Conservation (phyloP, 1,284 basidiomycete genomes). For the Trichosporon sp. region DNA sequence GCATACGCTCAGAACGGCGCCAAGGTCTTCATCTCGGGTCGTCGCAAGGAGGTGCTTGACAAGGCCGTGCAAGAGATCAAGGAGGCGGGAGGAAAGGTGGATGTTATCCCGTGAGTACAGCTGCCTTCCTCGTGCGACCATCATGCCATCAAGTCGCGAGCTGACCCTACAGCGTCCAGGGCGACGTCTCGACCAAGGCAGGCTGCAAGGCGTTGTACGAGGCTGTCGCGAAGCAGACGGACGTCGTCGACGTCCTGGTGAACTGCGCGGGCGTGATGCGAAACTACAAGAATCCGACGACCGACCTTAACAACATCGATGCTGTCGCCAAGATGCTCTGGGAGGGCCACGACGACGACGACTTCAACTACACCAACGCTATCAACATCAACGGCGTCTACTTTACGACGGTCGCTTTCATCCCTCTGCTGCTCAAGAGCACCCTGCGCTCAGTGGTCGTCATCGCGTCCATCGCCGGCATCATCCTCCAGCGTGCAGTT, state of each 20-base stretch:
- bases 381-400: conserved; percentile 41
- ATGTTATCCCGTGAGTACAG: conserved; percentile 3
- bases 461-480: conserved; percentile 42
- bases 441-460: conserved; percentile 38
- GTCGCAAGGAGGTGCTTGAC: conserved; percentile 42
- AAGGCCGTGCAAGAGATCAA: conserved; percentile 37
- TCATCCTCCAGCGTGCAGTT: conserved; percentile 33
- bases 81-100: conserved; percentile 18
- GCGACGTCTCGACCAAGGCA: conserved; percentile 43
- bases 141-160: neutral
- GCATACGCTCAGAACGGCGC: conserved; percentile 46
- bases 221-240: conserved; percentile 27
- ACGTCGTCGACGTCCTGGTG: conserved; percentile 38
- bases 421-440: conserved; percentile 40
- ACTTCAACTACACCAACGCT: conserved; percentile 26
- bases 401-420: conserved; percentile 40
- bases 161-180: conserved; percentile 32
- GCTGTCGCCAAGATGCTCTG: conserved; percentile 35
- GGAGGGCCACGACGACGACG: conserved; percentile 36
- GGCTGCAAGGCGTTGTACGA: conserved; percentile 35
- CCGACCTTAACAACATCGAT: conserved; percentile 27
- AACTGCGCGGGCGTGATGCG: conserved; percentile 41
- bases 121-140: neutral
- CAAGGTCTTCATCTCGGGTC: conserved; percentile 46
- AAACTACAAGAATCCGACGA: conserved; percentile 27